Conservation (phyloP, 2,329 filamentous ascomycete genomes). For the Aureobasidium sp. region DNA sequence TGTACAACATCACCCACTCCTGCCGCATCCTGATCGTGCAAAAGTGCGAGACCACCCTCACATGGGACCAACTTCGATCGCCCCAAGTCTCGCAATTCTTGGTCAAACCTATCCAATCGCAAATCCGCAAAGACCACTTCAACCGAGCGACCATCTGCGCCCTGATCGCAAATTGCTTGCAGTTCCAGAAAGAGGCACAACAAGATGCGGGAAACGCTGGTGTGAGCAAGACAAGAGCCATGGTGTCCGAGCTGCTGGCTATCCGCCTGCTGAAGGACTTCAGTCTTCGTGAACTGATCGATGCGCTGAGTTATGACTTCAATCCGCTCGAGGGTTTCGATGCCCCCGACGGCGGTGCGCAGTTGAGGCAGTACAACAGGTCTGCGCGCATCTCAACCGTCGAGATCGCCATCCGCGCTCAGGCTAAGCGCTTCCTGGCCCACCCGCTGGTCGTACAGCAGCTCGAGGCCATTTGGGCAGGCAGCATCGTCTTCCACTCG, state of each 20-base stretch:
- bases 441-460: conserved; percentile 90
- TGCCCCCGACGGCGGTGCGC: conserved; percentile 33
- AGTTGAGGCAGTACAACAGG: conserved; percentile 44
- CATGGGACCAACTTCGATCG: conserved; percentile 93
- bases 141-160: conserved; percentile 82
- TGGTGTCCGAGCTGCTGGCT: conserved; percentile 84
- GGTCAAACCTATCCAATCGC: conserved; percentile 88
- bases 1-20: conserved; percentile 85
- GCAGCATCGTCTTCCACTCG: conserved; percentile 89
- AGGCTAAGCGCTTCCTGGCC: conserved; percentile 85
- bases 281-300: conserved; percentile 80
- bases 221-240: conserved; percentile 73
- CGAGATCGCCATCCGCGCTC: conserved; percentile 86
- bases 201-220: conserved; percentile 77
- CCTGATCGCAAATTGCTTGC: conserved; percentile 85
- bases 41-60: conserved; percentile 82
- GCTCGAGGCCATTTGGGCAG: conserved; percentile 95
- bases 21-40: conserved; percentile 78
- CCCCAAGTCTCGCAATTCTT: conserved; percentile 94
- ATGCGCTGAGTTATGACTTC: conserved; percentile 91
- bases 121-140: conserved; percentile 76
- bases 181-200: conserved; percentile 84
- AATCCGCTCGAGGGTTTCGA: conserved; percentile 77
- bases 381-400: conserved; percentile 79
- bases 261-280: conserved; percentile 89